These are phyloP conservation scores for Citrullus amarus DNA, from an alignment of 306 rosid species.

Conservation along the genomic window DNA sequence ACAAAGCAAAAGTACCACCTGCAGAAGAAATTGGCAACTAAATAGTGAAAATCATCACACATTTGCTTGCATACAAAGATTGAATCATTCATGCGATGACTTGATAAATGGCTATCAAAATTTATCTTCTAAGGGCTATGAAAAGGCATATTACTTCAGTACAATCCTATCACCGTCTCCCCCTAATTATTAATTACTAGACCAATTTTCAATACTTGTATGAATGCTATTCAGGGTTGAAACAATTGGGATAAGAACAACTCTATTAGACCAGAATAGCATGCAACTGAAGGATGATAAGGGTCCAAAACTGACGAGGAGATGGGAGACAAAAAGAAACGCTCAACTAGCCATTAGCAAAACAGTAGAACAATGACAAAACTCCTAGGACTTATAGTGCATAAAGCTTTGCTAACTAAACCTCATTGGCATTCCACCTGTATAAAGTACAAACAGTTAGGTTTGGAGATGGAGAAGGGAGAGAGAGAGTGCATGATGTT, in stretches of 20 bases:
- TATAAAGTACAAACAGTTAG: not conserved
- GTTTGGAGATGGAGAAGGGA: not conserved
- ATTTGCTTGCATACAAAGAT: not conserved
- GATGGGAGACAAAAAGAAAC: not conserved
- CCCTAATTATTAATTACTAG: not conserved
- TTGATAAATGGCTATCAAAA: not conserved
- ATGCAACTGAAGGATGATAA: not conserved
- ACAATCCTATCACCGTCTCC: not conserved
- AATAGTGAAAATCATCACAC: not conserved
- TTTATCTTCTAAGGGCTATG: not conserved
- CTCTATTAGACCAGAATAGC: not conserved
- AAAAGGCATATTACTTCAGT: not conserved
- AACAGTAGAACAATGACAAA: not conserved
- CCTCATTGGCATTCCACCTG: not conserved
- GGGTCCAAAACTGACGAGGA: not conserved
- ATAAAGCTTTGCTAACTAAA: not conserved
- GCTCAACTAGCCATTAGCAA: not conserved
- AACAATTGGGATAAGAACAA: not conserved
- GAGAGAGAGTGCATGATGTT: not conserved
- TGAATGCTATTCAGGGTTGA: not conserved
- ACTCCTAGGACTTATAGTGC: not conserved
- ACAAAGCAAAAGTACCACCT: conserved; percentile 99
- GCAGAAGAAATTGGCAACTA: conserved; percentile 16
- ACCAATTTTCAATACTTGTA: not conserved
- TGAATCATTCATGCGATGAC: not conserved